A percentile compares a stretch with the other conserved stretches of the same genome.
Conservation (phyloP, 2,329 filamentous ascomycete genomes). For the Aspergillus unguis region DNA sequence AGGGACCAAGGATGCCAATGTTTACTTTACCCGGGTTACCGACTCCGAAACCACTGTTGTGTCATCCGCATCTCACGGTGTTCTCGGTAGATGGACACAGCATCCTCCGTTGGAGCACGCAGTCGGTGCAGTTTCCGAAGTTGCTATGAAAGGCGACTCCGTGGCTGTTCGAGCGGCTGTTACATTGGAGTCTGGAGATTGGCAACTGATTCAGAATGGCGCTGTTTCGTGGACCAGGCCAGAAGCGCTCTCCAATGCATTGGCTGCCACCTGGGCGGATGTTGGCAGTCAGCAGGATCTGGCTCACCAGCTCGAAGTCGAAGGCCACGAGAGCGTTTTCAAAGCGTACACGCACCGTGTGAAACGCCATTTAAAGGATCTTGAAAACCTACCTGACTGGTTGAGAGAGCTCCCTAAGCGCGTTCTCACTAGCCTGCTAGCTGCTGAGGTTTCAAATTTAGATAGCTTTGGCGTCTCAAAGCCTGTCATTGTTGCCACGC, state of each 20-base stretch:
- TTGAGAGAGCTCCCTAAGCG: constrained; percentile 66
- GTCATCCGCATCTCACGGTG: constrained; percentile 71
- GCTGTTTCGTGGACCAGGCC: constrained; percentile 74
- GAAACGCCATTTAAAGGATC: constrained; percentile 73
- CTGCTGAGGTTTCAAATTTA: constrained; percentile 52
- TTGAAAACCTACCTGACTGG: constrained; percentile 69
- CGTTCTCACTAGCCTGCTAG: constrained; percentile 62
- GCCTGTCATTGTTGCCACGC: constrained; percentile 74
- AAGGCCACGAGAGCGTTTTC: constrained; percentile 76
- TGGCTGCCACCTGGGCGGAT: constrained; percentile 77
- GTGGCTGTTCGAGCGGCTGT: constrained; percentile 77
- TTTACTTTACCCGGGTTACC: constrained; percentile 84
- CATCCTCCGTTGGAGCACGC: constrained; percentile 49
- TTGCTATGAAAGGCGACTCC: constrained; percentile 67
- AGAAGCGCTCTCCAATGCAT: constrained; percentile 76
- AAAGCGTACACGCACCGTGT: constrained; percentile 86
- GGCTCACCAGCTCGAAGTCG: constrained; percentile 76
- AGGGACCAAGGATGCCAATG: constrained; percentile 72
- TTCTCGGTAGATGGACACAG: constrained; percentile 71
- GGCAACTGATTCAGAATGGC: constrained; percentile 80
- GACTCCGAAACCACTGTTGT: constrained; percentile 69
- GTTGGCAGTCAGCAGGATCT: constrained; percentile 70
- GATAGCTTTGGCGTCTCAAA: constrained; percentile 82
- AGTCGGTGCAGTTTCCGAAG: constrained; percentile 73
- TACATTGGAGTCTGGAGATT: constrained; percentile 65